phyloP scores from a whole-genome alignment of 164 flowering plant species.

The Piper longum region DNA sequence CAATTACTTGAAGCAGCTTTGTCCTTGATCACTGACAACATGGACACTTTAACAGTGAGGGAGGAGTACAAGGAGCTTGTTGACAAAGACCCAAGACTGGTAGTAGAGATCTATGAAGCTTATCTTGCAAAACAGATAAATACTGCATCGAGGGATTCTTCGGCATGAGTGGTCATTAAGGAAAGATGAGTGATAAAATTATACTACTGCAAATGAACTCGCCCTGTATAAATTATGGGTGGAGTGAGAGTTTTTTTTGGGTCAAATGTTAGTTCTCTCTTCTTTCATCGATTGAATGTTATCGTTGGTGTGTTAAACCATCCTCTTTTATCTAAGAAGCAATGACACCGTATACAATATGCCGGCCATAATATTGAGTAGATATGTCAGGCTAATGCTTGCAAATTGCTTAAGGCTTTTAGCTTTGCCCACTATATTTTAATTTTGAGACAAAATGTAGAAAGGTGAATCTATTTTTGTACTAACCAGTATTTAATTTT shows the following conservation, averaged over 20 bases:
- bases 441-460: no score
- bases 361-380: no score
- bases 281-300: no score
- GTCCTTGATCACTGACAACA: slow-evolving; percentile 52
- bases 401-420: no score
- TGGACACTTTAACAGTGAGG: slow-evolving; percentile 48
- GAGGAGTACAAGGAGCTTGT: slow-evolving; percentile 72
- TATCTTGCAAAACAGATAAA: slow-evolving; percentile 66
- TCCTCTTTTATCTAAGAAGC: no score
- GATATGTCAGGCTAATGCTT: no score
- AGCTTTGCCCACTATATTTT: no score
- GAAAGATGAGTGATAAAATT: neutral
- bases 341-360: no score
- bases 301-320: no score
- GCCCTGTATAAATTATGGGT: neutral
- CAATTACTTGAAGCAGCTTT: slow-evolving; percentile 48
- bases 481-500: no score
- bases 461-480: no score
- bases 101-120: slow-evolving; percentile 74
- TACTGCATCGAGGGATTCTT: slow-evolving; percentile 22
- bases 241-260: neutral
- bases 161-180: neutral
- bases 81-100: slow-evolving; percentile 69
- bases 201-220: neutral
- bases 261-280: no score